Percentiles rank a stretch among this genome's conserved stretches.
These are phyloP conservation scores for Fonsecaea multimorphosa DNA, from an alignment of 2,329 filamentous ascomycete genomes.

Conservation along the genomic window DNA sequence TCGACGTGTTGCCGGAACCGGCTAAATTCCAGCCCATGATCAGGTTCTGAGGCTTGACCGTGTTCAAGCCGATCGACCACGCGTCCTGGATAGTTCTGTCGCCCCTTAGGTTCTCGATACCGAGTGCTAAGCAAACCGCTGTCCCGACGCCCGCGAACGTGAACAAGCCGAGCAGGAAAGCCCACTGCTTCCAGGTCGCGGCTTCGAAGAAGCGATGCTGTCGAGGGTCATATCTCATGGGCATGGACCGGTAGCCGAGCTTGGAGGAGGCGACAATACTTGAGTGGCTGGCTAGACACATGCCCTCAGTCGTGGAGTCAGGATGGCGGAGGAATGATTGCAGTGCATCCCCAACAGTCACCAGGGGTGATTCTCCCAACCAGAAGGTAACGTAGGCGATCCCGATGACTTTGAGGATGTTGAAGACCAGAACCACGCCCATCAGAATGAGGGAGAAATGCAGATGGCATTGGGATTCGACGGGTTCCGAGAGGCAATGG, in stretches of 20 bases:
- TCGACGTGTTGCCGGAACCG: slow-evolving; percentile 29
- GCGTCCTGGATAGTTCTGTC: slow-evolving; percentile 37
- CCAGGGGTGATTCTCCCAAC: slow-evolving; percentile 37
- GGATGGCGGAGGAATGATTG: slow-evolving; percentile 45
- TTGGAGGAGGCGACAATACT: slow-evolving; percentile 32
- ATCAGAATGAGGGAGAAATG: slow-evolving; percentile 38
- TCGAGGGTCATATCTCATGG: slow-evolving; percentile 29
- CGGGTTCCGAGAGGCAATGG: slow-evolving; percentile 37
- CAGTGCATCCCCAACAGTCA: slow-evolving; percentile 48
- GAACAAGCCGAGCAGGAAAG: slow-evolving; percentile 29
- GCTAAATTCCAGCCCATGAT: slow-evolving; percentile 33
- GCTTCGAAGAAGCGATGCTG: slow-evolving; percentile 31
- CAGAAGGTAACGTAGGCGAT: slow-evolving; percentile 34
- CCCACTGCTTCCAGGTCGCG: slow-evolving; percentile 37
- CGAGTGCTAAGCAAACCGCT: slow-evolving; percentile 25
- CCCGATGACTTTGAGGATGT: slow-evolving; percentile 35
- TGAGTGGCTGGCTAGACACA: slow-evolving; percentile 40
- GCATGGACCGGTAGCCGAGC: slow-evolving; percentile 25
- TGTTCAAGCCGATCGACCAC: slow-evolving; percentile 32
- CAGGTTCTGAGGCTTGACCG: slow-evolving; percentile 26
- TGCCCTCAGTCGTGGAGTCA: slow-evolving; percentile 42
- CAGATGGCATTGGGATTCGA: slow-evolving; percentile 35
- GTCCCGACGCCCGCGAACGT: slow-evolving; percentile 28
- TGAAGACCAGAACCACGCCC: slow-evolving; percentile 37
- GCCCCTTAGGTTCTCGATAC: slow-evolving; percentile 28